Percentiles rank a stretch among this genome's conserved stretches.
Evolutionary conservation across 805 yeast genomes (phyloP).

Genomic region (Wickerhamiella shivajii): DNA sequence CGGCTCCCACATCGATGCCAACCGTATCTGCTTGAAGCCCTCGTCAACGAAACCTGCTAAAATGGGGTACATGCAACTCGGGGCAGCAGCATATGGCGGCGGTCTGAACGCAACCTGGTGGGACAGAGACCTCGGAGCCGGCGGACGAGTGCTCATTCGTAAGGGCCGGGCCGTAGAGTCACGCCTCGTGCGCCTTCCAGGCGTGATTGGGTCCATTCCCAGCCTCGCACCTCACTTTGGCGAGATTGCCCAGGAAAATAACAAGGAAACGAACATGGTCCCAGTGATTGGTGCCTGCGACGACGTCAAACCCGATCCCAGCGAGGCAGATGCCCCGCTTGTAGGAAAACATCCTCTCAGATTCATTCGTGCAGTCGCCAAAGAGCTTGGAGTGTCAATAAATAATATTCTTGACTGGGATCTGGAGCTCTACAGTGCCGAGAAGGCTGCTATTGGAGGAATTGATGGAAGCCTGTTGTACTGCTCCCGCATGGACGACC

Average conservation of each 20-base stretch:
- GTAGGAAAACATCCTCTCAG: slow-evolving; percentile 51
- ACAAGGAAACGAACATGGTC: slow-evolving; percentile 58
- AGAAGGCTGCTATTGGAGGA: slow-evolving; percentile 64
- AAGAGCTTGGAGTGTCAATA: slow-evolving; percentile 40
- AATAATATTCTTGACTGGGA: slow-evolving; percentile 53
- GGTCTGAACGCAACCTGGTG: slow-evolving; percentile 50
- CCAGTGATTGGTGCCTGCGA: slow-evolving; percentile 50
- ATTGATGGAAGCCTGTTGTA: slow-evolving; percentile 54
- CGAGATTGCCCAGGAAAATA: slow-evolving; percentile 43
- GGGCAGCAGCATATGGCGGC: slow-evolving; percentile 72
- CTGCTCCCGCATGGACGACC: slow-evolving; percentile 73
- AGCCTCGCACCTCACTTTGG: slow-evolving; percentile 78
- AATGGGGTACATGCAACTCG: slow-evolving; percentile 59
- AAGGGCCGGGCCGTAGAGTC: slow-evolving; percentile 26
- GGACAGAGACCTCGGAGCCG: slow-evolving; percentile 72
- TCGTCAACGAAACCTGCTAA: slow-evolving; percentile 40
- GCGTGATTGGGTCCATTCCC: slow-evolving; percentile 55
- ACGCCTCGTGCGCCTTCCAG: slow-evolving; percentile 21
- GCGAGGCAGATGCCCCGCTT: slow-evolving; percentile 41
- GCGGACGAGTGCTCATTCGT: slow-evolving; percentile 53
- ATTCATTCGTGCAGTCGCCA: slow-evolving; percentile 51
- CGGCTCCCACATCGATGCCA: slow-evolving; percentile 57
- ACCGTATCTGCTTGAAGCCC: slow-evolving; percentile 56
- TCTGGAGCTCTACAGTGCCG: slow-evolving; percentile 65
- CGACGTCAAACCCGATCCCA: slow-evolving; percentile 23